These are phyloP conservation scores for Malassezia furfur DNA, from an alignment of 1,284 basidiomycete genomes.

Conservation along the genomic window DNA sequence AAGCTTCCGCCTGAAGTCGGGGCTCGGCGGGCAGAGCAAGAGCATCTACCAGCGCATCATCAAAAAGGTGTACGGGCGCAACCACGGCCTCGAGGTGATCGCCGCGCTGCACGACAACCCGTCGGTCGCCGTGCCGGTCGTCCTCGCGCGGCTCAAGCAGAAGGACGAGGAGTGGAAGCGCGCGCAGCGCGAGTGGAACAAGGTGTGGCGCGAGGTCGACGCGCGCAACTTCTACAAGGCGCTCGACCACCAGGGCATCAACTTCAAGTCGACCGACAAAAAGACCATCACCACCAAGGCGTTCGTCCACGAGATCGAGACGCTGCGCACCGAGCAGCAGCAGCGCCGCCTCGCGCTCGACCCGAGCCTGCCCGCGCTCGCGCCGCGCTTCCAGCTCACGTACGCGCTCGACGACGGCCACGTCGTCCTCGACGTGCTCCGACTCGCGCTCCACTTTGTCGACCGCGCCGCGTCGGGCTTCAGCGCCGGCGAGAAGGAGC, in stretches of 20 bases:
- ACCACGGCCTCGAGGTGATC: constrained; percentile 71
- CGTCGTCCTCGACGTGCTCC: constrained; percentile 77
- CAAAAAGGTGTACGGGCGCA: constrained; percentile 88
- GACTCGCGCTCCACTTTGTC: constrained; percentile 79
- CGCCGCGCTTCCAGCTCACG: constrained; percentile 59
- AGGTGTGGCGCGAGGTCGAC: constrained; percentile 94
- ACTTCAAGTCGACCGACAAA: constrained; percentile 92
- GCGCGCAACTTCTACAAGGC: constrained; percentile 85
- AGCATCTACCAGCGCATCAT: constrained; percentile 85
- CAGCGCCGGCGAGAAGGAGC: constrained; percentile 65
- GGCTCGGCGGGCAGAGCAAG: constrained; percentile 79
- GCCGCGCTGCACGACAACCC: constrained; percentile 87
- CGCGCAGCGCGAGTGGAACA: constrained; percentile 88
- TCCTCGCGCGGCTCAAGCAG: constrained; percentile 76
- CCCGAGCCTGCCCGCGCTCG: constrained; percentile 33
- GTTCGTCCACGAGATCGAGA: constrained; percentile 80
- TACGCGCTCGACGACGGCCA: constrained; percentile 68
- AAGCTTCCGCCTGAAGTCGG: constrained; percentile 71
- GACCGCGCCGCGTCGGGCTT: constrained; percentile 64
- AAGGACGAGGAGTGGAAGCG: constrained; percentile 97
- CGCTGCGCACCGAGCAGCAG: constrained; percentile 65
- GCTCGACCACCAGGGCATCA: constrained; percentile 87
- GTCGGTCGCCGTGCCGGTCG: constrained; percentile 79
- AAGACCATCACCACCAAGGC: constrained; percentile 83
- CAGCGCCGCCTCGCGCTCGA: constrained; percentile 37